Evolutionary conservation across 371 early-diverging fungal genomes (phyloP), one percentile per base, ranked within the genome.

Genomic region (Mucor plumbeus): DNA sequence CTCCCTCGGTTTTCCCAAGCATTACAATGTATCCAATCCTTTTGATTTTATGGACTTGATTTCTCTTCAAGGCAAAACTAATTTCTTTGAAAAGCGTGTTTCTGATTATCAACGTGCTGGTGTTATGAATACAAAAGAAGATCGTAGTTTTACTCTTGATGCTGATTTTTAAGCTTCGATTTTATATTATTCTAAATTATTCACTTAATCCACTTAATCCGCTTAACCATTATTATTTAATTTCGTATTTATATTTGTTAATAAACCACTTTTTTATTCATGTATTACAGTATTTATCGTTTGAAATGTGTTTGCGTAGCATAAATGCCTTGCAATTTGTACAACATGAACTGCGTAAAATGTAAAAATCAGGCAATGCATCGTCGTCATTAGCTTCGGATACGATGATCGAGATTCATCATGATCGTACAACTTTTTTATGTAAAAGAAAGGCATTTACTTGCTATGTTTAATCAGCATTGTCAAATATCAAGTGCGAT

Each of bases 21-120:
- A 88, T 67, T 99, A 95, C 88, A 89, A 94, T 44, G 88, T 86
- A 4, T 84, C 90, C 73, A 99, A 99, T 77, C 99, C 99, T 44
- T 99, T 99, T 73, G 99, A 99, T 79, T 99, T 99, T 75, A 99
- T 99, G 99, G 99, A 99, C 76, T 80, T 99, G 83, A 99, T 99
- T 79, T 97, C 97, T n/a, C 84, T 99, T 67, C 97, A 97, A 82
- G 99, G 99, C 75, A 99, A 99, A 87, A 98, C 99, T 59, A 99
- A 99, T 87, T 99, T 99, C 85, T 99, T 99, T 72, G 99, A 99
- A 84, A 99, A 99, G 90, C 92, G 92, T 69, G 99, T 99, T 31
- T 94, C 97, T 6, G 99, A 99, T 76, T 99, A 99, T 79, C 99
- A 99, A 76, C 98, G 97, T 84, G 91, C 97, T 66, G 96, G 96